A percentile compares a stretch with the other conserved stretches of the same genome.
Evolutionary conservation across 148 eudicot genomes (phyloP).

Genomic region (Rhododendron vialii): DNA sequence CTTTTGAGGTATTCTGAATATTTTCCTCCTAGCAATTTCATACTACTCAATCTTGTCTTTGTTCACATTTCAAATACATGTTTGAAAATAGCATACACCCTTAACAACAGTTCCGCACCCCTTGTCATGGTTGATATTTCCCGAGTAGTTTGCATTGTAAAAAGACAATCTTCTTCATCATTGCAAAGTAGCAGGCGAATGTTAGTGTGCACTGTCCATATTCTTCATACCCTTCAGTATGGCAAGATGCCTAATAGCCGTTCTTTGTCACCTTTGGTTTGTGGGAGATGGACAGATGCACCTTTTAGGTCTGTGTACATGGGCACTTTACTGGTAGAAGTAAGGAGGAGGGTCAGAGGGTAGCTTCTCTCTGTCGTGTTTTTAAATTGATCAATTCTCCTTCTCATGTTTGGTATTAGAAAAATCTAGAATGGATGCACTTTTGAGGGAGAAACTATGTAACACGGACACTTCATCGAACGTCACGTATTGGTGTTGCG

Average conservation of each 20-base stretch:
- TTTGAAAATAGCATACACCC: not conserved
- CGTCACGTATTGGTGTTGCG: not conserved
- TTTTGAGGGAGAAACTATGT: not conserved
- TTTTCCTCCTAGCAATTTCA: not conserved
- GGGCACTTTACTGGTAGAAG: not conserved
- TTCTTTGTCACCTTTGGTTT: not conserved
- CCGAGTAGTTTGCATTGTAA: not conserved
- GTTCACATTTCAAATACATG: not conserved
- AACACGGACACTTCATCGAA: not conserved
- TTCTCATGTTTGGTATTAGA: not conserved
- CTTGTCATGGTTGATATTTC: not conserved
- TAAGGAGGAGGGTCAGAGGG: not conserved
- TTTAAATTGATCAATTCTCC: not conserved
- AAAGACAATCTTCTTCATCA: not conserved
- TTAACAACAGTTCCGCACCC: not conserved
- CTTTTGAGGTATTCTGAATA: constrained; percentile 21
- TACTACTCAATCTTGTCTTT: not conserved
- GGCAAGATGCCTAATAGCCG: not conserved
- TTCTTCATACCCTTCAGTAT: not conserved
- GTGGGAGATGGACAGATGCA: not conserved
- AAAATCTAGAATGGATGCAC: not conserved
- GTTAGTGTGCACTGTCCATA: not conserved
- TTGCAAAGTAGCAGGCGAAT: not conserved
- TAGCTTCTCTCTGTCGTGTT: not conserved
- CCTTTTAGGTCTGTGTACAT: not conserved